phyloP scores from a whole-genome alignment of 2,329 filamentous ascomycete species.

The Hawksworthiomyces lignivorus region DNA sequence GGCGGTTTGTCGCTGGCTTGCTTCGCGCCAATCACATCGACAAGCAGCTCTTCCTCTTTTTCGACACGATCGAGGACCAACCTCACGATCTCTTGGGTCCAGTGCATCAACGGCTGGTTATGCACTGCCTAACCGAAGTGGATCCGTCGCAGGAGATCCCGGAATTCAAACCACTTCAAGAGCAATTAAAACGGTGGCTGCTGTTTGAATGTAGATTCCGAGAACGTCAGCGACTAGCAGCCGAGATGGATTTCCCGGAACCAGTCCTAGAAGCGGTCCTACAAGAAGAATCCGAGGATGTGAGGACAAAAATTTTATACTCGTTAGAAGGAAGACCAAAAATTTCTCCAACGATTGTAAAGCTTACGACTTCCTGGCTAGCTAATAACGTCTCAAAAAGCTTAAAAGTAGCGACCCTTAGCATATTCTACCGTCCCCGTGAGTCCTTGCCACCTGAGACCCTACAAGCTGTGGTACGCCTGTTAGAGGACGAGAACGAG shows the following conservation, averaged over 20 bases:
- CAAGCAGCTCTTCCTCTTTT: conserved; percentile 21
- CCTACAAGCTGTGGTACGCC: too few relatives aligned
- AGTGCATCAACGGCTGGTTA: conserved; percentile 29
- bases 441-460: too few relatives aligned
- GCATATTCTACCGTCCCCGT: too few relatives aligned
- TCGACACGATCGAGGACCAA: conserved; percentile 24
- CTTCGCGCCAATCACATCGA: conserved; percentile 17
- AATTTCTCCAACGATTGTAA: conserved; percentile 2
- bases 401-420: too few relatives aligned
- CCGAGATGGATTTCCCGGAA: too few relatives aligned
- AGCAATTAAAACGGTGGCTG: conserved; percentile 14
- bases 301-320: neutral
- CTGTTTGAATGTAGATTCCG: conserved; percentile 17
- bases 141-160: conserved; percentile 5
- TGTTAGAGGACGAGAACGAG: too few relatives aligned
- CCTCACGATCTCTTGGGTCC: conserved; percentile 29
- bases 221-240: too few relatives aligned
- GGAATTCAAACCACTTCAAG: conserved; percentile 13
- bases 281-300: neutral
- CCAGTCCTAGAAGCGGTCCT: too few relatives aligned
- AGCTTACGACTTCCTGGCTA: too few relatives aligned
- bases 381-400: too few relatives aligned
- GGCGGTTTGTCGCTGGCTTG: conserved; percentile 35
- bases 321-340: too few relatives aligned
- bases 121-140: conserved; percentile 30